A percentile compares a stretch with the other conserved stretches of the same genome.
Evolutionary conservation across 2,329 filamentous ascomycete species (phyloP).

Genomic region (Botryotinia narcissicola): DNA sequence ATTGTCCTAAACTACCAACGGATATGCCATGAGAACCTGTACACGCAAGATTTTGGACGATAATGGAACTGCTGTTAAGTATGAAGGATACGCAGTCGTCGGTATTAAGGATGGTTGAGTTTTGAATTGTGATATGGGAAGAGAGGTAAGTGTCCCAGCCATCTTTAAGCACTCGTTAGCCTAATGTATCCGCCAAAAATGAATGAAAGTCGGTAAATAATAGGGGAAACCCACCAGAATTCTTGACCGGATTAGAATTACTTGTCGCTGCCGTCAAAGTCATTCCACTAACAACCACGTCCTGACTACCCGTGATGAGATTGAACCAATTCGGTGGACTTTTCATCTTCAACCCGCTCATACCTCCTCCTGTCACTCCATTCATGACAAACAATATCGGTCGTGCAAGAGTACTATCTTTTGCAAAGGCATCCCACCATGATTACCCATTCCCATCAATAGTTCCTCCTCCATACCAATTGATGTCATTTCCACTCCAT

Average conservation of each 20-base stretch:
- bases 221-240: conserved; percentile 1
- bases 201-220: not conserved
- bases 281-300: conserved; percentile 14
- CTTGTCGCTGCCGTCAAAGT: not conserved
- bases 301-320: not conserved
- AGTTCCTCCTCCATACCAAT: conserved; percentile 7
- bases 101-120: conserved; percentile 14
- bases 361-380: conserved; percentile 10
- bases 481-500: conserved; percentile 10
- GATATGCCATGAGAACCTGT: conserved; percentile 51
- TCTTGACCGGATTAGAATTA: conserved; percentile 9
- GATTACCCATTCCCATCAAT: conserved; percentile 18
- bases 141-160: conserved; percentile 20
- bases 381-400: conserved; percentile 18
- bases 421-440: conserved; percentile 17
- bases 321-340: conserved; percentile 18
- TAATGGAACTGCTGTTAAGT: conserved; percentile 54
- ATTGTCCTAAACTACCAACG: conserved; percentile 57
- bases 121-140: conserved; percentile 17
- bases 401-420: not conserved
- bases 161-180: not conserved
- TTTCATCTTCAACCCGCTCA: conserved; percentile 8
- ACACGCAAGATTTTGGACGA: conserved; percentile 49
- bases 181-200: too few species aligned
- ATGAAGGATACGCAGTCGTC: conserved; percentile 55